Evolutionary conservation across 2,329 filamentous ascomycete species (phyloP).

Genomic region (Aspergillus brasiliensis): DNA sequence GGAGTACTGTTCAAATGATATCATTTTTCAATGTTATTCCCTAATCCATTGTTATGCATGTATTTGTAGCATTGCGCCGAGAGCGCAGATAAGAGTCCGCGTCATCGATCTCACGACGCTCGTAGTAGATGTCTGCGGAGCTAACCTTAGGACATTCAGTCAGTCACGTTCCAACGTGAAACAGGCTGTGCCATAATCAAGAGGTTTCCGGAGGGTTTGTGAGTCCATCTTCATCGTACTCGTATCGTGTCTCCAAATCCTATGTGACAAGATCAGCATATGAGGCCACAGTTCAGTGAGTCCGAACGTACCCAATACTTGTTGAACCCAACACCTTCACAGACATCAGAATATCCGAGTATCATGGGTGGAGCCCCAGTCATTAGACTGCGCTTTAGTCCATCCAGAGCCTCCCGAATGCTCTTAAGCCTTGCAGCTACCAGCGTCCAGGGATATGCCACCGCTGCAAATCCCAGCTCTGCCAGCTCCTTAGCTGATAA

Average conservation of each 20-base stretch:
- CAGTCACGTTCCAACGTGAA: not conserved
- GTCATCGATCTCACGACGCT: no score
- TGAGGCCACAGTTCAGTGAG: constrained; percentile 19
- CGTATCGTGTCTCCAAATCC: constrained; percentile 26
- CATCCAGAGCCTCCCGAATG: constrained; percentile 36
- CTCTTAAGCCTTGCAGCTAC: constrained; percentile 49
- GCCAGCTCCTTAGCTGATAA: constrained; percentile 43
- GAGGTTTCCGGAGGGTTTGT: not conserved
- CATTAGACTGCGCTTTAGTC: constrained; percentile 47
- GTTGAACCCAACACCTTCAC: constrained; percentile 50
- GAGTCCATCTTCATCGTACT: constrained; percentile 18
- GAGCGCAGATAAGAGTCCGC: no score
- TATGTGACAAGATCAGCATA: constrained; percentile 11
- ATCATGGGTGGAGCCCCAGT: constrained; percentile 48
- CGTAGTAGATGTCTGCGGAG: no score
- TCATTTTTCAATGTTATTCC: not conserved
- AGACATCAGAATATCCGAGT: constrained; percentile 48
- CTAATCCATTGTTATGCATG: no score
- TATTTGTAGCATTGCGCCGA: no score
- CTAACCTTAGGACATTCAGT: no score
- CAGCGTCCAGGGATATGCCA: constrained; percentile 50
- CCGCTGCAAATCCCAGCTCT: constrained; percentile 43
- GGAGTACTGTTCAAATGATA: not conserved
- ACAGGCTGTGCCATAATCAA: not conserved
- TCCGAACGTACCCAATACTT: constrained; percentile 43